Percentiles rank a stretch among this genome's conserved stretches.
phyloP scores from a whole-genome alignment of 2,329 filamentous ascomycete species.

The Colletotrichum gloeosporioides region DNA sequence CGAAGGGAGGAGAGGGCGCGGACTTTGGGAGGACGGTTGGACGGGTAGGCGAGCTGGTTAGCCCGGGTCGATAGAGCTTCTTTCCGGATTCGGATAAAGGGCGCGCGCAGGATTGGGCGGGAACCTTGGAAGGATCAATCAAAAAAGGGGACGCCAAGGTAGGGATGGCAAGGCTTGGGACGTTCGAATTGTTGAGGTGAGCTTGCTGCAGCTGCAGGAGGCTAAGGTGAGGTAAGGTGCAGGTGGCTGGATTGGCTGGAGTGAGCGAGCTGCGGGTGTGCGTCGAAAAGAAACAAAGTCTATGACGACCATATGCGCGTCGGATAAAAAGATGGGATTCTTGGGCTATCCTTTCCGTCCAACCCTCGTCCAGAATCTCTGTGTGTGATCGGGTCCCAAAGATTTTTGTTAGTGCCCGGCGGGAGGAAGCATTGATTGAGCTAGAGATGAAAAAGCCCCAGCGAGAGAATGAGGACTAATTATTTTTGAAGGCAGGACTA shows the following conservation, averaged over 20 bases:
- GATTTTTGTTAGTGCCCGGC: neutral
- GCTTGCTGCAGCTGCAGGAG: neutral
- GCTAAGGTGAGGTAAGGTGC: neutral
- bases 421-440: neutral
- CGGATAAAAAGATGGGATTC: slow-evolving; percentile 4
- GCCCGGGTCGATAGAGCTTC: slow-evolving; percentile 1
- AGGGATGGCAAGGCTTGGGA: neutral
- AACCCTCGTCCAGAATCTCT: neutral
- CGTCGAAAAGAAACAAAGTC: neutral
- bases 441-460: neutral
- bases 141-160: neutral
- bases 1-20: neutral
- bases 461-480: neutral
- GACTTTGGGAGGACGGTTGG: neutral
- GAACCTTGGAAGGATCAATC: neutral
- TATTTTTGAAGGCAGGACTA: neutral
- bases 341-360: neutral
- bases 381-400: neutral
- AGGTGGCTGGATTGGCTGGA: neutral
- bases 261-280: neutral
- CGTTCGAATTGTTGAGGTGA: neutral
- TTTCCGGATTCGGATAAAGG: slow-evolving; percentile 8
- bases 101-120: neutral
- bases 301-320: slow-evolving; percentile 21
- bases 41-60: neutral